Evolutionary conservation across 2,329 filamentous ascomycete species (phyloP), one percentile per base, ranked within the genome.

Genomic region (Alternaria sp.): DNA sequence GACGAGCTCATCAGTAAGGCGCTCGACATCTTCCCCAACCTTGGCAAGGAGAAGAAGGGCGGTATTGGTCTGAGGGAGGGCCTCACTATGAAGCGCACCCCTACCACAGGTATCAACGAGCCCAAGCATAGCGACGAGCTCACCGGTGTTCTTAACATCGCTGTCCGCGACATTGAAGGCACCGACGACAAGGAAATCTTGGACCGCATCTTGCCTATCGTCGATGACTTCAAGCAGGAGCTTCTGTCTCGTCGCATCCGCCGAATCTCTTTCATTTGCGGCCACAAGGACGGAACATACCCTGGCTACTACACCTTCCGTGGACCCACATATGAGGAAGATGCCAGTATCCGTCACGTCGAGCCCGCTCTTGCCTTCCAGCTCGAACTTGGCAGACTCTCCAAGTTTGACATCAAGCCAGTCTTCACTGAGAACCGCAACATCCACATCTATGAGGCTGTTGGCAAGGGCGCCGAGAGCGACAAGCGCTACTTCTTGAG

Each of bases 381-480:
- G 85, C 91, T 98, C 78, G 95, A 99, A 82, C 89, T 99, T 66
- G 91, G 89, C 61, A 91, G 95, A 79, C 88, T 99, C 30, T 91
- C 91, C 75, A 98, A 97, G 84, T 99, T 99, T 88, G 90, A 93
- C 83, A 96, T 98, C 82, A 96, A 94, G 84, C 94, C 95, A 2
- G 93, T 99, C 52, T 99, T 99, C 83, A 98, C 95, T 0, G 94
- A 98, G 82, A 99, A 99, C 85, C 91, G 96, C 77, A 98, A 96
- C 82, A 97, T 99, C 67, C 95, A 99, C 84, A 94, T 99, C 61
- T 99, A 98, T 81, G 94, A 98, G 85, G 95, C 92, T 68, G 84
- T 96, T 72, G 95, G 95, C 76, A 99, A 97, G 85, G 91, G 91
- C 51, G 91, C 94, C 39, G 94, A 97, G 78, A 94, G 92, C 57